A percentile compares a stretch with the other conserved stretches of the same genome.
Evolutionary conservation across 495 filamentous ascomycete genomes (phyloP).

Genomic region (Daldinia decipiens): DNA sequence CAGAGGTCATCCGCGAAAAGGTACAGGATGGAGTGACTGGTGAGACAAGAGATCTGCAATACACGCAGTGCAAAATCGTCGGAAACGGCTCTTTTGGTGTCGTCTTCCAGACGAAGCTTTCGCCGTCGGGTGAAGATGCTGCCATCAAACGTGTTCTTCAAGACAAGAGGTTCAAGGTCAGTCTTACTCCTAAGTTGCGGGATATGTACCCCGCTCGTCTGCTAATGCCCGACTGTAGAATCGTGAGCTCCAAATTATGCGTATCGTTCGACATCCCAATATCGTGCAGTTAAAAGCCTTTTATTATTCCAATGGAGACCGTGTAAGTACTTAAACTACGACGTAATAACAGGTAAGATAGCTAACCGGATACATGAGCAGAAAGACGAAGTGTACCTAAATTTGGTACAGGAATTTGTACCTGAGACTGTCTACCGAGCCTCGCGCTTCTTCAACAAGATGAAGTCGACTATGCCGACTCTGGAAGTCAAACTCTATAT

Average conservation of each 20-base stretch:
- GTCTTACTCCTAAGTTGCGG: conserved; percentile 23
- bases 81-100: conserved; percentile 99
- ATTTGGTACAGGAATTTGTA: conserved; percentile 97
- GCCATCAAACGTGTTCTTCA: conserved; percentile 98
- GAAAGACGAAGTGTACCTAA: conserved; percentile 99
- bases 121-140: conserved; percentile 95
- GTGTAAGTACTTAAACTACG: conserved; percentile 67
- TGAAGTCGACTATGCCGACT: conserved; percentile 99
- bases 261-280: conserved; percentile 97
- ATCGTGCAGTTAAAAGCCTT: conserved; percentile 99
- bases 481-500: conserved; percentile 99
- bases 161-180: conserved; percentile 98
- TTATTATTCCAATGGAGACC: conserved; percentile 98
- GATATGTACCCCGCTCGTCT: conserved; percentile 4
- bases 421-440: conserved; percentile 98
- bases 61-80: conserved; percentile 99
- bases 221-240: conserved; percentile 71
- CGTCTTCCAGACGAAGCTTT: conserved; percentile 98
- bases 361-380: conserved; percentile 53
- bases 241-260: conserved; percentile 99
- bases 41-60: conserved; percentile 94
- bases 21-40: conserved; percentile 98
- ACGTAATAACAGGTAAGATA: conserved; percentile 2
- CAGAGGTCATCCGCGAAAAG: conserved; percentile 98
- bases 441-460: conserved; percentile 99